Evolutionary conservation across 148 eudicot species (phyloP).

Genomic region (Suaeda aralocaspica): DNA sequence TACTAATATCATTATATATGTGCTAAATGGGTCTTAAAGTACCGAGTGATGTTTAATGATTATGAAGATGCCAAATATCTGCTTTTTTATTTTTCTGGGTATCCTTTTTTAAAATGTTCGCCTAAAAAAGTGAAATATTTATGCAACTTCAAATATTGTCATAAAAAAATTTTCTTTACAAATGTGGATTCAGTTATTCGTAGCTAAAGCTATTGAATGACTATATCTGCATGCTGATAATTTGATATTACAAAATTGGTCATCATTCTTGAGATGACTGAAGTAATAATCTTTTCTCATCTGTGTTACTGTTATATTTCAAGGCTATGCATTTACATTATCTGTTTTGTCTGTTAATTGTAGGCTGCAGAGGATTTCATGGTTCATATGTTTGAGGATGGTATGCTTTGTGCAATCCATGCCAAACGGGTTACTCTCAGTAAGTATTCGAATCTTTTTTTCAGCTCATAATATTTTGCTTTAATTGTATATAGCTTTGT

Average conservation of each 20-base stretch:
- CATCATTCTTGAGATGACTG: neutral
- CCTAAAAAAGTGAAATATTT: neutral
- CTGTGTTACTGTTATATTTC: neutral
- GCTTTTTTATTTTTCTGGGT: too few relatives aligned
- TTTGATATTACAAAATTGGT: neutral
- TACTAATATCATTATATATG: too few relatives aligned
- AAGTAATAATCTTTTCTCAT: too few relatives aligned
- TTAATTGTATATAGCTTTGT: neutral
- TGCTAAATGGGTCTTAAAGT: too few relatives aligned
- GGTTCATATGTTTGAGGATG: slow-evolving; percentile 60
- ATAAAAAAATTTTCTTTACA: neutral
- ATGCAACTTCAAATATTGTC: neutral
- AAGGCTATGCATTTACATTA: neutral
- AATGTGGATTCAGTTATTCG: neutral
- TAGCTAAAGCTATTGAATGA: neutral
- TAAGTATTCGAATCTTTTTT: slow-evolving; percentile 38
- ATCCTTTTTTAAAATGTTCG: neutral
- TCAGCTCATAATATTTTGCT: neutral
- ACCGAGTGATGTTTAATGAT: too few relatives aligned
- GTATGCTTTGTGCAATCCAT: slow-evolving; percentile 78
- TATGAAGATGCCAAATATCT: too few relatives aligned
- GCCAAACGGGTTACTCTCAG: slow-evolving; percentile 85
- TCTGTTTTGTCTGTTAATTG: slow-evolving; percentile 7
- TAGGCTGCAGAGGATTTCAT: slow-evolving; percentile 77
- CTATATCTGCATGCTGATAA: neutral